phyloP scores from a whole-genome alignment of 257 asterid species.

The Fraxinus anomala region DNA sequence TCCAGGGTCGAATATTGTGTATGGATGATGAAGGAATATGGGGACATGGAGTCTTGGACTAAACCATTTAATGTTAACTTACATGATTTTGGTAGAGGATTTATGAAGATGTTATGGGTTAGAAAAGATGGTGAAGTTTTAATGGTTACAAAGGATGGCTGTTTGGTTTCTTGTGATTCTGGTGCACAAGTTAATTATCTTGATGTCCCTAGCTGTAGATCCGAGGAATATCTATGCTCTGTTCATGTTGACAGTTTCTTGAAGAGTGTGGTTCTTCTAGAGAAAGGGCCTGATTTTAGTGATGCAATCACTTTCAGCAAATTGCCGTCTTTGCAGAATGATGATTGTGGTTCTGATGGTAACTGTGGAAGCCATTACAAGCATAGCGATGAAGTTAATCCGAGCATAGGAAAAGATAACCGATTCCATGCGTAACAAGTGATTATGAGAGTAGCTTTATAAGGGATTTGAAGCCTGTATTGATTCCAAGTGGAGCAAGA shows the following conservation, averaged over 20 bases:
- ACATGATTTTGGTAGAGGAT: slow-evolving; percentile 15
- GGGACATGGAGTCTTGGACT: slow-evolving; percentile 45
- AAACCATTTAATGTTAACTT: slow-evolving; percentile 26
- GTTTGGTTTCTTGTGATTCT: slow-evolving; percentile 28
- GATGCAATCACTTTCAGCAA: slow-evolving; percentile 21
- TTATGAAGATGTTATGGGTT: slow-evolving; percentile 43
- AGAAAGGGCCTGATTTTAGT: slow-evolving; percentile 22
- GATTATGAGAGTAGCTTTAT: no score
- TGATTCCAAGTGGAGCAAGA: not conserved
- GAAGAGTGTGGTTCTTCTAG: slow-evolving; percentile 42
- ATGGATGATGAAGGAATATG: slow-evolving; percentile 56
- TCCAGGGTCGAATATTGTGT: slow-evolving; percentile 21
- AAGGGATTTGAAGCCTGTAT: not conserved
- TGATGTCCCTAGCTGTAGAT: slow-evolving; percentile 27
- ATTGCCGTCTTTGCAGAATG: slow-evolving; percentile 23
- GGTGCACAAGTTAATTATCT: slow-evolving; percentile 30
- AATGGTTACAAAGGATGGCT: slow-evolving; percentile 28
- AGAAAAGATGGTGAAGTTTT: slow-evolving; percentile 35
- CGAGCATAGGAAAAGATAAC: not conserved
- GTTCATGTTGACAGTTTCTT: slow-evolving; percentile 31
- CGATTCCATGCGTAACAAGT: no score
- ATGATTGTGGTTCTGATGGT: slow-evolving; percentile 1
- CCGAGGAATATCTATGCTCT: slow-evolving; percentile 27
- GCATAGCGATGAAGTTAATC: not conserved
- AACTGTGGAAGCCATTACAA: slow-evolving; percentile 15